phyloP scores from a whole-genome alignment of 2,329 filamentous ascomycete genomes.

The Cladosporium sp. region DNA sequence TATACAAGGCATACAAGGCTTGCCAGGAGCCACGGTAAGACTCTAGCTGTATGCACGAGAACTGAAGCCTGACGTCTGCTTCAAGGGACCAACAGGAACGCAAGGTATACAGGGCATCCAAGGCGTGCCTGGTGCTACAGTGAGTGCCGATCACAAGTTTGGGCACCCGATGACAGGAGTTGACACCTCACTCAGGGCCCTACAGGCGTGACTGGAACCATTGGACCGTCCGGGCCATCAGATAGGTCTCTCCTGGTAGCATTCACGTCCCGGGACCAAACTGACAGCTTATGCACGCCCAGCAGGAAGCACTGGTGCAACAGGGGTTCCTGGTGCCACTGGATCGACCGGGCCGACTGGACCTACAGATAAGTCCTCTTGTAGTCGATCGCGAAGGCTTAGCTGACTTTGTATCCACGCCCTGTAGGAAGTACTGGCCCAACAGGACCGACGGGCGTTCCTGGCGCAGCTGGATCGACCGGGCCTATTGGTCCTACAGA shows the following conservation, averaged over 20 bases:
- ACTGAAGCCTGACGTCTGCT: background rate
- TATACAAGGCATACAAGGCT: background rate
- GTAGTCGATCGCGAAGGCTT: background rate
- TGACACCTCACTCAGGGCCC: background rate
- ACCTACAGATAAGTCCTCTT: slow-evolving; percentile 2
- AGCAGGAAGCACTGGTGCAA: background rate
- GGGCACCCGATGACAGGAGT: background rate
- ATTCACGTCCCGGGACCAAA: background rate
- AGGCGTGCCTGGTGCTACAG: background rate
- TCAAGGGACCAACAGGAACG: background rate
- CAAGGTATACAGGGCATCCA: background rate
- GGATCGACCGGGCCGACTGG: background rate
- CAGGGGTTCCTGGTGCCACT: background rate
- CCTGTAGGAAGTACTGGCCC: background rate
- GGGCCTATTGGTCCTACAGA: background rate
- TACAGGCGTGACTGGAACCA: background rate
- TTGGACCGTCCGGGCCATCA: background rate
- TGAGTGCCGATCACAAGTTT: background rate
- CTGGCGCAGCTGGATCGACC: background rate
- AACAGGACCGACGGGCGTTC: background rate
- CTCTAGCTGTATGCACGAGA: background rate
- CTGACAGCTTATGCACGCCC: background rate
- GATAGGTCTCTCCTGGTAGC: background rate
- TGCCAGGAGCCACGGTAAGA: background rate
- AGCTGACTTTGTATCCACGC: background rate